phyloP scores from a whole-genome alignment of 1,284 basidiomycete genomes.

The Ceratobasidium theobromae region DNA sequence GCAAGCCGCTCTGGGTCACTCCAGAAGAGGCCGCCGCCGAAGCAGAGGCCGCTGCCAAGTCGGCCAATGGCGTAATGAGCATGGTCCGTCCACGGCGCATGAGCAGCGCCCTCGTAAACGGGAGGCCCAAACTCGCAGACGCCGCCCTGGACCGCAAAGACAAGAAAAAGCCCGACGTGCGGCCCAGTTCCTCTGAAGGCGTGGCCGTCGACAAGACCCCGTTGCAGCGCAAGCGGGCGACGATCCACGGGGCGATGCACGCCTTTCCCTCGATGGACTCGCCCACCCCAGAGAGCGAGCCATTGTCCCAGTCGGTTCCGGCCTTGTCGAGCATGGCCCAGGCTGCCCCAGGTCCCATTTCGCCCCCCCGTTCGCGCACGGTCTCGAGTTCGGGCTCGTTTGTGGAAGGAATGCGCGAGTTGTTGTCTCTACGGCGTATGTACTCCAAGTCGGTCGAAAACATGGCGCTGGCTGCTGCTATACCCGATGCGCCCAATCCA shows the following conservation, averaged over 20 bases:
- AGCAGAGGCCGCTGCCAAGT: background rate
- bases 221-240: constrained; percentile 29
- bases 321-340: too few species aligned
- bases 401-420: constrained; percentile 20
- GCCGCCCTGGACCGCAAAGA: background rate
- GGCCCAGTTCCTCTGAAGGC: background rate
- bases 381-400: constrained; percentile 29
- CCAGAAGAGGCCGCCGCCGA: constrained; percentile 6
- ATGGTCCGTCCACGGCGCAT: constrained; percentile 20
- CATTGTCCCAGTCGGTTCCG: background rate
- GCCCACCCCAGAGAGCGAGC: constrained; percentile 5
- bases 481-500: background rate
- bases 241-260: constrained; percentile 28
- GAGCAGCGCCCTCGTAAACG: constrained; percentile 20
- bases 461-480: background rate
- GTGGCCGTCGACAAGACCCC: constrained; percentile 6
- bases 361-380: constrained; percentile 16
- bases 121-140: constrained; percentile 2
- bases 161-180: background rate
- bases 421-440: background rate
- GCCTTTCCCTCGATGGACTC: constrained; percentile 8
- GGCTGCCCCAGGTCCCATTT: constrained; percentile 18
- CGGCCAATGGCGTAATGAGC: constrained; percentile 1
- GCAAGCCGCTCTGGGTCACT: constrained; percentile 1
- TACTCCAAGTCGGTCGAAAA: constrained; percentile 27